phyloP scores from a whole-genome alignment of 352 stramenopile species.

The Pythium insidiosum region DNA sequence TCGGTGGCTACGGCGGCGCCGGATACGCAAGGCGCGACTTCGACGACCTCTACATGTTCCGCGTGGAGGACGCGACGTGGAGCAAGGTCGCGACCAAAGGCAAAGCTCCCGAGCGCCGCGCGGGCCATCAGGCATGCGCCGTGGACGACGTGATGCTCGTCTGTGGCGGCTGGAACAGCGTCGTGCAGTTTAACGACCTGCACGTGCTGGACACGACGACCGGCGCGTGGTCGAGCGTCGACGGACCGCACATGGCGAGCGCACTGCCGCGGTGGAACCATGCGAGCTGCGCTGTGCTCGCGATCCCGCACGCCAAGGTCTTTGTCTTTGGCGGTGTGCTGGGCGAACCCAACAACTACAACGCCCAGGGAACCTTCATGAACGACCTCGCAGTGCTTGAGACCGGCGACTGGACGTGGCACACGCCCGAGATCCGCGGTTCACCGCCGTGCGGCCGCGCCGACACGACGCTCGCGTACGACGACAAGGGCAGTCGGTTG shows the following conservation, averaged over 20 bases:
- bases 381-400: slow-evolving; percentile 92
- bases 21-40: slow-evolving; percentile 91
- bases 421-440: slow-evolving; percentile 69
- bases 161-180: slow-evolving; percentile 93
- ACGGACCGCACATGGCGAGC: slow-evolving; percentile 63
- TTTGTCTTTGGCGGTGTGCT: slow-evolving; percentile 96
- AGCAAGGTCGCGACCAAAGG: slow-evolving; percentile 81
- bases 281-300: slow-evolving; percentile 86
- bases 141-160: slow-evolving; percentile 90
- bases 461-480: slow-evolving; percentile 92
- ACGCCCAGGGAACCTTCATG: slow-evolving; percentile 69
- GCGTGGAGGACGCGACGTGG: slow-evolving; percentile 85
- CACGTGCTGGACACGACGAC: slow-evolving; percentile 88
- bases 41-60: slow-evolving; percentile 88
- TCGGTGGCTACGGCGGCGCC: slow-evolving; percentile 93
- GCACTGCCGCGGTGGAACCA: slow-evolving; percentile 93
- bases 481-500: slow-evolving; percentile 86
- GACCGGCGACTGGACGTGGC: slow-evolving; percentile 89
- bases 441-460: slow-evolving; percentile 78
- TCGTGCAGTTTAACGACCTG: slow-evolving; percentile 93
- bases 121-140: slow-evolving; percentile 87
- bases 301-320: slow-evolving; percentile 94
- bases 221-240: slow-evolving; percentile 80
- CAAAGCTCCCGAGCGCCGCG: slow-evolving; percentile 85
- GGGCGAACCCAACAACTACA: slow-evolving; percentile 85